phyloP scores from a whole-genome alignment of 2,329 filamentous ascomycete genomes.

The Talaromyces sp. region DNA sequence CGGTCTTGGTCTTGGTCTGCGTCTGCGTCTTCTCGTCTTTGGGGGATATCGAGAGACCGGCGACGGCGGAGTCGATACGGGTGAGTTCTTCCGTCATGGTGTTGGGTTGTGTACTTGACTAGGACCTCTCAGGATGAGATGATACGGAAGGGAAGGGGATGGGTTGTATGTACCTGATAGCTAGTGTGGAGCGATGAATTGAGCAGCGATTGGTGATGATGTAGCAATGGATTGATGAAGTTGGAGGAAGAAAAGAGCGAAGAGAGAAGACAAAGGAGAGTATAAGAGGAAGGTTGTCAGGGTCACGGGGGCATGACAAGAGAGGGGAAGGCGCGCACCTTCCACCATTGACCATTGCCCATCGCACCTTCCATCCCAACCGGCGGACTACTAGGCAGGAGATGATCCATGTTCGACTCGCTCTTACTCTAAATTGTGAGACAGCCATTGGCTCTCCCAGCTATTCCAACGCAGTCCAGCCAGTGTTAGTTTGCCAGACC shows the following conservation, averaged over 20 bases:
- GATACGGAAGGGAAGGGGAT: not conserved
- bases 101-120: slow-evolving; percentile 19
- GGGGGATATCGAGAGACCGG: slow-evolving; percentile 69
- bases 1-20: slow-evolving; percentile 55
- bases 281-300: slow-evolving; percentile 25
- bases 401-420: not conserved
- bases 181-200: not conserved
- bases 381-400: not conserved
- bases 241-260: not conserved
- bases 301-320: slow-evolving; percentile 13
- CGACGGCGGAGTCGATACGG: slow-evolving; percentile 90
- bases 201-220: slow-evolving; percentile 1
- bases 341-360: not conserved
- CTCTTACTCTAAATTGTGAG: not conserved
- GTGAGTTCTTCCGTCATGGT: slow-evolving; percentile 66
- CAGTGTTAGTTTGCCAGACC: not conserved
- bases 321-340: not conserved
- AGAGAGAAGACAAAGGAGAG: slow-evolving; percentile 11
- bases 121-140: not conserved
- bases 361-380: slow-evolving; percentile 5
- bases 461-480: not conserved
- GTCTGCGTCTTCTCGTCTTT: slow-evolving; percentile 55
- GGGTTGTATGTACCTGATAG: not conserved
- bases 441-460: not conserved
- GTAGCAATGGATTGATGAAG: not conserved